These are phyloP conservation scores for Camellia lanceoleosa DNA, from an alignment of 148 eudicot genomes.

Conservation along the genomic window DNA sequence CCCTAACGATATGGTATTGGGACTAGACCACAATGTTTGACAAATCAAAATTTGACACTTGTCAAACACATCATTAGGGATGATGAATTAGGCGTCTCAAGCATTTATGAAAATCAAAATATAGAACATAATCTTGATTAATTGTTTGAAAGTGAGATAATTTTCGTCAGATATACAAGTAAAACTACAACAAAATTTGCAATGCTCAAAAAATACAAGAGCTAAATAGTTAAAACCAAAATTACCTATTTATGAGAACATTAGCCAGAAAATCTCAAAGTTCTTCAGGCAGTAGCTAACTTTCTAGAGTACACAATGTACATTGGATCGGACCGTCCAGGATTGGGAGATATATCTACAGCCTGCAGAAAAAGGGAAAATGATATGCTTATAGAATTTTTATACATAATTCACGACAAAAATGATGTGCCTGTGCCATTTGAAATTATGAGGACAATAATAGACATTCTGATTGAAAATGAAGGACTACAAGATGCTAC, in stretches of 20 bases:
- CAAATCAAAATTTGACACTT: no score
- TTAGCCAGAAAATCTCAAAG: not conserved
- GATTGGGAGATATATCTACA: conserved; percentile 90
- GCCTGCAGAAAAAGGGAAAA: conserved; percentile 45
- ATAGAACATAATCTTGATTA: not conserved
- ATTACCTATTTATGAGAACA: not conserved
- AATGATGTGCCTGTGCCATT: no score
- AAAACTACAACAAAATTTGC: not conserved
- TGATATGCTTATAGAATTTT: no score
- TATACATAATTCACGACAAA: no score
- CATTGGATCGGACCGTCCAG: conserved; percentile 97
- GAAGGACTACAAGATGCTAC: no score
- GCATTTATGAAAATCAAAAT: no score
- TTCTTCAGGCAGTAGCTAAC: conserved; percentile 47
- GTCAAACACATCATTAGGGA: no score
- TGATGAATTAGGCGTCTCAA: no score
- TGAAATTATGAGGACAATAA: no score
- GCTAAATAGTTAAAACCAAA: not conserved
- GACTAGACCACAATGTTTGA: no score
- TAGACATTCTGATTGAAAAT: no score
- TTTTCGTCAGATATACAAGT: not conserved
- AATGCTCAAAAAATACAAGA: not conserved
- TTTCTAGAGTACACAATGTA: conserved; percentile 81
- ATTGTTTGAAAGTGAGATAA: not conserved
- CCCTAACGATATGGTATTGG: no score